phyloP scores from a whole-genome alignment of 768 basidiomycete genomes.

The Serpula lacrymans region DNA sequence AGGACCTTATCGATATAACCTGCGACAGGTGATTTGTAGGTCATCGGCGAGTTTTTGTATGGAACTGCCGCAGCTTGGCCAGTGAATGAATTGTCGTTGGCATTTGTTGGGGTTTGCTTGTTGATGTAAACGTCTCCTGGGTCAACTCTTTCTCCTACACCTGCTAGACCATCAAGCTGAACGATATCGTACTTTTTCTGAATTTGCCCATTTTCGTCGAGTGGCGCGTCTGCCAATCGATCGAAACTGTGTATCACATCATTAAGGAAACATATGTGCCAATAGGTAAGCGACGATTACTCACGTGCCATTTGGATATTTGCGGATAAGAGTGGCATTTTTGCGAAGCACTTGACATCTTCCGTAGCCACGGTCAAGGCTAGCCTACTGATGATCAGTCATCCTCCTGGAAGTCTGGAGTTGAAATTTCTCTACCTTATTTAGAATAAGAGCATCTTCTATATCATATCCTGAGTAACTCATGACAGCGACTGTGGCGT shows the following conservation, averaged over 20 bases:
- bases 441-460: slow-evolving; percentile 96
- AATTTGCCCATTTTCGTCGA: slow-evolving; percentile 75
- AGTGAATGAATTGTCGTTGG: slow-evolving; percentile 86
- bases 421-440: slow-evolving; percentile 55
- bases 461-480: slow-evolving; percentile 99
- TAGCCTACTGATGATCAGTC: slow-evolving; percentile 53
- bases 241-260: slow-evolving; percentile 61
- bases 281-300: slow-evolving; percentile 31
- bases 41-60: slow-evolving; percentile 90
- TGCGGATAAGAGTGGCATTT: slow-evolving; percentile 89
- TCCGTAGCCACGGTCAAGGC: slow-evolving; percentile 95
- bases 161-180: slow-evolving; percentile 89
- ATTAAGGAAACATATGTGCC: slow-evolving; percentile 1
- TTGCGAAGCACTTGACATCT: slow-evolving; percentile 97
- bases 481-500: slow-evolving; percentile 98
- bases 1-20: slow-evolving; percentile 97
- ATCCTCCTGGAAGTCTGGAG: slow-evolving; percentile 3
- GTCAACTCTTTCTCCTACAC: slow-evolving; percentile 91
- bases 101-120: slow-evolving; percentile 93
- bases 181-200: slow-evolving; percentile 89
- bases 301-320: slow-evolving; percentile 96
- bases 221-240: slow-evolving; percentile 88
- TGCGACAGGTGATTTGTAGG: slow-evolving; percentile 90
- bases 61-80: slow-evolving; percentile 80
- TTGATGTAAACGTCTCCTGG: slow-evolving; percentile 95